phyloP scores from a whole-genome alignment of 768 basidiomycete genomes.

The Dendrothele bispora region DNA sequence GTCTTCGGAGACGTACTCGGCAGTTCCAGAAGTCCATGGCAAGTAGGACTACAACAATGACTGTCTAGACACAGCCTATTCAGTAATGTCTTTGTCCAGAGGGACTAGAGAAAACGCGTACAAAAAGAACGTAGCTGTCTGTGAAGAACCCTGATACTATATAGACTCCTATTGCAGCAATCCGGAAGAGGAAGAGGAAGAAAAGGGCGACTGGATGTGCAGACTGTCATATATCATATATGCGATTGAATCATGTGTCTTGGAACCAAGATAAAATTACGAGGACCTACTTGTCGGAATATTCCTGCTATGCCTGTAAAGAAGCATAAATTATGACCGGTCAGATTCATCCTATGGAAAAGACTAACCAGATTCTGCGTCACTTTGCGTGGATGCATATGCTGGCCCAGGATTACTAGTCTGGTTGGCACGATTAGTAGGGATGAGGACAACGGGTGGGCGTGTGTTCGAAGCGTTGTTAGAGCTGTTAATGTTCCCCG shows the following conservation, averaged over 20 bases:
- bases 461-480: conserved; percentile 28
- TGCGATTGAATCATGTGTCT: conserved; percentile 4
- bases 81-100: neutral
- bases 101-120: conserved; percentile 33
- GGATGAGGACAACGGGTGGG: conserved; percentile 57
- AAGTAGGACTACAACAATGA: conserved; percentile 88
- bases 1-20: conserved; percentile 42
- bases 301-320: conserved; percentile 69
- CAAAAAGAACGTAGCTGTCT: conserved; percentile 89
- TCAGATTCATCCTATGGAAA: neutral
- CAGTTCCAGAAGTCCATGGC: conserved; percentile 99
- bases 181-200: conserved; percentile 86
- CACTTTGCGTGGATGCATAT: conserved; percentile 57
- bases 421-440: conserved; percentile 41
- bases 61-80: conserved; percentile 63
- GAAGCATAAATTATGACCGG: neutral
- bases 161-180: conserved; percentile 87
- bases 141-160: conserved; percentile 92
- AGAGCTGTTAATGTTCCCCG: conserved; percentile 32
- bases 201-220: conserved; percentile 83
- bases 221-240: conserved; percentile 46
- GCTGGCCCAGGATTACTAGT: conserved; percentile 26
- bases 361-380: conserved; percentile 75
- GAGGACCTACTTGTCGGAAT: conserved; percentile 63
- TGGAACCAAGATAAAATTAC: neutral